Percentiles rank a stretch among this genome's conserved stretches.
Evolutionary conservation across 2,329 filamentous ascomycete species (phyloP).

Genomic region (Talaromyces amestolkiae): DNA sequence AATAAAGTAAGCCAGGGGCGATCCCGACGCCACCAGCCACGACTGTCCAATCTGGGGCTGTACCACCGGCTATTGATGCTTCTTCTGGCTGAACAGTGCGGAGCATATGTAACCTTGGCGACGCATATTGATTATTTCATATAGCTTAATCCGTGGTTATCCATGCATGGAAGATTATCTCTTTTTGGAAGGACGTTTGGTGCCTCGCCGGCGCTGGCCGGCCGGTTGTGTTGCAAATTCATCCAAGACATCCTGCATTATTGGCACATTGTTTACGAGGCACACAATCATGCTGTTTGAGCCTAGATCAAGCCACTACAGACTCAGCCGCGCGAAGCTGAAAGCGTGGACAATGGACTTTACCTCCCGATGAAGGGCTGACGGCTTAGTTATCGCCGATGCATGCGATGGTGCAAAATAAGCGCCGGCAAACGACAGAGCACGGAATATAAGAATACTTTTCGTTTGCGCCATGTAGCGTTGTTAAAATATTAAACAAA

Average conservation of each 20-base stretch:
- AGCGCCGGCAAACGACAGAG: background rate
- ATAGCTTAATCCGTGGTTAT: background rate
- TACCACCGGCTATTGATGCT: background rate
- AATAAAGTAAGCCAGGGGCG: slow-evolving; percentile 2
- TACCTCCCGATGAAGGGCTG: background rate
- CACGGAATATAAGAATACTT: background rate
- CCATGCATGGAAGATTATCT: background rate
- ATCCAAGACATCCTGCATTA: background rate
- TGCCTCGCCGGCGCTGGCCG: background rate
- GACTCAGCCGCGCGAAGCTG: background rate
- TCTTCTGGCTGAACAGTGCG: background rate
- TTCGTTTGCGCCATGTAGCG: background rate
- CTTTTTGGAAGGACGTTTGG: background rate
- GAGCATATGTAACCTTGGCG: background rate
- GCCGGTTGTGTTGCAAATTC: background rate
- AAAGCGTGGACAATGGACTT: background rate
- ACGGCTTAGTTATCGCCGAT: background rate
- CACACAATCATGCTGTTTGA: background rate
- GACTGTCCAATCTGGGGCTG: background rate
- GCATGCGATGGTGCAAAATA: background rate
- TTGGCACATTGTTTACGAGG: background rate
- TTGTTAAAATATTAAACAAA: background rate
- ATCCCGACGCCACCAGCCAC: background rate
- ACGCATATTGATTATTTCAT: background rate
- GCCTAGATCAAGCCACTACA: too few relatives aligned